Evolutionary conservation across 768 basidiomycete genomes (phyloP).

Genomic region (Psilocybe subaeruginosa): DNA sequence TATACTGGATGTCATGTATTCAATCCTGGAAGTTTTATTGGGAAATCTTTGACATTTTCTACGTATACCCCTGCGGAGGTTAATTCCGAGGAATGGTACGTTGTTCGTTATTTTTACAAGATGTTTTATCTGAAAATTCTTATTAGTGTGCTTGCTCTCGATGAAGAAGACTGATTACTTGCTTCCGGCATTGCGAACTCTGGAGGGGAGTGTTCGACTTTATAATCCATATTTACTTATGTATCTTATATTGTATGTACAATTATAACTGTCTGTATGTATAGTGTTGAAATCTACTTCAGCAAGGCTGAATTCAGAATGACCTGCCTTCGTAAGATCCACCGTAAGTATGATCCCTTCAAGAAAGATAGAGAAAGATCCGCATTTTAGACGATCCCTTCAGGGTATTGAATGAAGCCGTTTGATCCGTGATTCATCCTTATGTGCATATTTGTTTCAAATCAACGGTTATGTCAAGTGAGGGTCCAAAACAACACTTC

Average conservation of each 20-base stretch:
- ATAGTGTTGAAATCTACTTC: too few species aligned
- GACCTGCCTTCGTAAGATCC: too few species aligned
- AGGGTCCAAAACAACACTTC: too few species aligned
- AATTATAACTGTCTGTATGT: too few species aligned
- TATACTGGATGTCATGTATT: slow-evolving; percentile 99
- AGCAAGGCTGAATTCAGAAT: too few species aligned
- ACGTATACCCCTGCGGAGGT: slow-evolving; percentile 87
- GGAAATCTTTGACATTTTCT: slow-evolving; percentile 82
- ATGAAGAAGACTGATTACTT: slow-evolving; percentile 31
- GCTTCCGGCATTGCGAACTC: neutral
- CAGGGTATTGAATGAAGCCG: neutral
- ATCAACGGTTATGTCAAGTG: neutral
- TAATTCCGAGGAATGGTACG: slow-evolving; percentile 85
- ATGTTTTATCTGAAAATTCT: neutral
- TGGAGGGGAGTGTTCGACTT: neutral
- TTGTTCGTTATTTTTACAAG: neutral
- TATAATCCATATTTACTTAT: neutral
- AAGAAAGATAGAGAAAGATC: too few species aligned
- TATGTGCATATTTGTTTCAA: neutral
- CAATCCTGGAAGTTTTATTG: slow-evolving; percentile 93
- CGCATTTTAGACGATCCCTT: too few species aligned
- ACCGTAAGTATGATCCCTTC: too few species aligned
- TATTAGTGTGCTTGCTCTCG: slow-evolving; percentile 41
- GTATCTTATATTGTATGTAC: neutral
- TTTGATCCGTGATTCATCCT: neutral